Base-by-base conservation (phyloP, 2,329 filamentous ascomycete genomes). In the Ophiocordyceps camponoti-floridani region DNA sequence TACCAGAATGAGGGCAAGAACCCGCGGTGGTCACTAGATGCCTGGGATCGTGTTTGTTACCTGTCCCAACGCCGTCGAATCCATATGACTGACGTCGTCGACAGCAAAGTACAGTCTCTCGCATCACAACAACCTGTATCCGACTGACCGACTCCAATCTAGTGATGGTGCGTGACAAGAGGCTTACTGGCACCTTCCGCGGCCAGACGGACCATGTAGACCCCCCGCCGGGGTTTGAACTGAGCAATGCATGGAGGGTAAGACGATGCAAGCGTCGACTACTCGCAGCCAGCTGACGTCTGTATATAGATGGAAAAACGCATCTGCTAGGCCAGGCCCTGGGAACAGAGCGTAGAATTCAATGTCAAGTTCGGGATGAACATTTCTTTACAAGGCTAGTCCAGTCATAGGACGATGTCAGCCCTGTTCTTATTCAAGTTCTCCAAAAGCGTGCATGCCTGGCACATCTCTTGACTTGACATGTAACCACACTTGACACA, bases 401-500 rank as follows among this genome's bases (percentile, higher is more conserved):
- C 26, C 6, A 41, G 43, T 57, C 62, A 74, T 63, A 76, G 69
- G 54, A 65, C 58, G 49, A 79, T 74, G 52, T 75, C 67, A 47
- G 73, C 64, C 47, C 75, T 66, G 51, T 79, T 80, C 63, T 91
- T 95, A 58, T 98, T 98, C 42, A 98, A 62, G 0, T 83, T 85
- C 53, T 96, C 88, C 3, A 98, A 72, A 41, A 98, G 67, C 49
- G 79, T 82, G 59, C 91, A 98, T 0, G 91, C 91, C 62, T 98
- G 94, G 63, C 91, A 98, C 37, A 95, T 76, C 28, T 77, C 75
- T 61, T 98, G 91, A 54, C 88, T 95, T 2, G 91, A 94, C 62
- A 98, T 83, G 59, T 96, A 98, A 13, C 91, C 91, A 54, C 91
- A 98, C 44, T 77, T 80, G 55, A 81, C 76, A 57, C 91, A 98